Evolutionary conservation across 202 grass and related monocot species (phyloP).

Genomic region (Sporobolus alterniflorus): DNA sequence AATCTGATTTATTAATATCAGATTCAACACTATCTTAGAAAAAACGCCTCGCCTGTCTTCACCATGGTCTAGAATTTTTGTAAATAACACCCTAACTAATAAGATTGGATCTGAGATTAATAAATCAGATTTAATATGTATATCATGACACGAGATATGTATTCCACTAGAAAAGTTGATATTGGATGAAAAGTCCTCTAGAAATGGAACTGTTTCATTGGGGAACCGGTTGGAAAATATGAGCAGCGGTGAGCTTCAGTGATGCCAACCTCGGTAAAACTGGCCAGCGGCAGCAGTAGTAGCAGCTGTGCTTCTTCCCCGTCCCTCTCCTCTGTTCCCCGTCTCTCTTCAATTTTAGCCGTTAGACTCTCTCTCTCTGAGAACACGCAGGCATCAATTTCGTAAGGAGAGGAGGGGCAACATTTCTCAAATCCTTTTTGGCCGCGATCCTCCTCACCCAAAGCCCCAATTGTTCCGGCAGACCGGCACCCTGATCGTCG

Average conservation of each 20-base stretch:
- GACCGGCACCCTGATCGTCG: neutral
- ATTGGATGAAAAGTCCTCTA: no score
- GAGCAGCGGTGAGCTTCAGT: no score
- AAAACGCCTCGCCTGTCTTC: no score
- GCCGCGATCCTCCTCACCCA: neutral
- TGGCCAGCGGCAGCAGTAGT: neutral
- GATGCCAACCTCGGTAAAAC: neutral
- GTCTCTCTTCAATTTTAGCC: conserved; percentile 40
- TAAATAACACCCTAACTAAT: no score
- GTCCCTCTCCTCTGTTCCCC: neutral
- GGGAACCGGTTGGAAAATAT: neutral
- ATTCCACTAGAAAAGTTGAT: no score
- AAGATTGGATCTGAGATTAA: no score
- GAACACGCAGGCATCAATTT: neutral
- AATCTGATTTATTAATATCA: no score
- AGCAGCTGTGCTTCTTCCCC: neutral
- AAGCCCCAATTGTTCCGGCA: neutral
- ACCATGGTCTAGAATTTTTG: no score
- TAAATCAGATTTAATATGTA: no score
- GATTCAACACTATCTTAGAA: no score
- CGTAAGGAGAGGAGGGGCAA: conserved; percentile 6
- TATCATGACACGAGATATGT: no score
- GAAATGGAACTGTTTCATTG: neutral
- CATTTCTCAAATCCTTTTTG: conserved; percentile 11
- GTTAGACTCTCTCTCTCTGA: conserved; percentile 23